These are phyloP conservation scores for Pilobolus umbonatus DNA, from an alignment of 192 early-diverging fungal species.

Conservation along the genomic window DNA sequence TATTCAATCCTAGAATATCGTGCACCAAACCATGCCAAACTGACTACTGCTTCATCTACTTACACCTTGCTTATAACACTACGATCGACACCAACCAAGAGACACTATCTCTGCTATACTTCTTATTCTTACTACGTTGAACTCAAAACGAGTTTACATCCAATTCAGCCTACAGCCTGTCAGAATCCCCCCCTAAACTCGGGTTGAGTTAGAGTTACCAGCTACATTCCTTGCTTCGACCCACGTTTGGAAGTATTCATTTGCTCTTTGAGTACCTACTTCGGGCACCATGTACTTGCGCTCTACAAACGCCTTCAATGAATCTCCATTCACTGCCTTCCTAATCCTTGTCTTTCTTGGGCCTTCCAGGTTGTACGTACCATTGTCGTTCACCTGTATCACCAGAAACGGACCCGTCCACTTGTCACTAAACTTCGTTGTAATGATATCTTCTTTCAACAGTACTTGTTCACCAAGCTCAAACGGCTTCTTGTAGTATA, in stretches of 20 bases:
- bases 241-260: background rate
- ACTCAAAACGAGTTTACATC: too few relatives aligned
- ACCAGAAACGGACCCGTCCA: slow-evolving; percentile 2
- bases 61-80: too few relatives aligned
- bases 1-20: too few relatives aligned
- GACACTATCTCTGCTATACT: too few relatives aligned
- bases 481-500: background rate
- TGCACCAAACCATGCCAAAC: too few relatives aligned
- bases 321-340: slow-evolving; percentile 4
- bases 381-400: background rate
- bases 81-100: too few relatives aligned
- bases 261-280: background rate
- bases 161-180: too few relatives aligned
- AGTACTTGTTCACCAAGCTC: slow-evolving; percentile 3
- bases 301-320: background rate
- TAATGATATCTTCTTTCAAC: background rate
- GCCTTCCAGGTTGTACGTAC: background rate
- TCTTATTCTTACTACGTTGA: too few relatives aligned
- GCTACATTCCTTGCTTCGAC: too few relatives aligned
- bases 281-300: background rate
- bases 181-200: too few relatives aligned
- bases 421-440: slow-evolving; percentile 1
- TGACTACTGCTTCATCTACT: too few relatives aligned
- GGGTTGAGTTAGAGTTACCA: too few relatives aligned
- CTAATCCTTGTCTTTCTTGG: background rate